Conservation (phyloP, 2,329 filamentous ascomycete genomes). For the Phialophora verrucosa region DNA sequence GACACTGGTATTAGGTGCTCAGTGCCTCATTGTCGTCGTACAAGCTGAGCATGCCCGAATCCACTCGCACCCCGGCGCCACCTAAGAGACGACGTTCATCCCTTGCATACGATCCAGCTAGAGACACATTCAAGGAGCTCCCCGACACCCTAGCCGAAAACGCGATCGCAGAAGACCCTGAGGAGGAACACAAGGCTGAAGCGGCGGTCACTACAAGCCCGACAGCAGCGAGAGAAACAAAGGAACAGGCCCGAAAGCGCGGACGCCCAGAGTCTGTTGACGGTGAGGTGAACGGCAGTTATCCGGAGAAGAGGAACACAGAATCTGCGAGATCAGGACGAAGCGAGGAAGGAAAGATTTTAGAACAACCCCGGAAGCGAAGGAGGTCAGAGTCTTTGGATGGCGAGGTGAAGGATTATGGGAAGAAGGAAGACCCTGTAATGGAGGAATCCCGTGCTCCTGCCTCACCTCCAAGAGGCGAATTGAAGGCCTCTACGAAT, state of each 20-base stretch:
- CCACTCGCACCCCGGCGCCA: conserved; percentile 8
- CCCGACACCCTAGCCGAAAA: conserved; percentile 38
- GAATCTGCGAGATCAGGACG: conserved; percentile 22
- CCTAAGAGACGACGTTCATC: conserved; percentile 37
- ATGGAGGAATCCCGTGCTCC: conserved; percentile 29
- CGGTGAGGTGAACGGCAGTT: background rate
- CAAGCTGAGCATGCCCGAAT: conserved; percentile 25
- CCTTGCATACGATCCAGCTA: conserved; percentile 44
- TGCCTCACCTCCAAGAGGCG: conserved; percentile 16
- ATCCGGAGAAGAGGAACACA: background rate
- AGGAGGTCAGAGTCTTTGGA: conserved; percentile 26
- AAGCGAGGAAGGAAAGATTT: conserved; percentile 5
- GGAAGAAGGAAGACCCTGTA: conserved; percentile 6
- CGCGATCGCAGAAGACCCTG: conserved; percentile 38
- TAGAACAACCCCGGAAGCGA: conserved; percentile 33
- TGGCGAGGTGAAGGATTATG: conserved; percentile 17
- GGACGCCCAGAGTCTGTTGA: background rate
- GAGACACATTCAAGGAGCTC: conserved; percentile 44
- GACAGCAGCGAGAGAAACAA: conserved; percentile 9
- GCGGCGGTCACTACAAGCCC: conserved; percentile 26
- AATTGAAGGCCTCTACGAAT: conserved; percentile 18
- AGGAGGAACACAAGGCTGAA: conserved; percentile 15
- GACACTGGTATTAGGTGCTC: background rate
- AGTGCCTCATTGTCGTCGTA: background rate
- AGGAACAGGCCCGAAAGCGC: conserved; percentile 18